These are phyloP conservation scores for Grigorovia transvaalensis DNA, from an alignment of 805 yeast species.

Conservation along the genomic window DNA sequence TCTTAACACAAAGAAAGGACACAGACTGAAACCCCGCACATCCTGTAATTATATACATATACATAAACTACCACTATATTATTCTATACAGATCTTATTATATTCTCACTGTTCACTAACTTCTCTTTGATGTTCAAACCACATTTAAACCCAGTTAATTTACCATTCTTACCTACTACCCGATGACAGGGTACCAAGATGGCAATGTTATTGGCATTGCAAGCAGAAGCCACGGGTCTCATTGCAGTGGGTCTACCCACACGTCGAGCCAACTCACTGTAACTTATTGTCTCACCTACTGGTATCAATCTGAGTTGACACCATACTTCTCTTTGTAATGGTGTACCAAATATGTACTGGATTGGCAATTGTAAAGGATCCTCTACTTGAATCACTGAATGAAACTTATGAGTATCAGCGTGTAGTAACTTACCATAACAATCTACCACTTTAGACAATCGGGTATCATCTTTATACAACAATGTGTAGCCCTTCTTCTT, in stretches of 20 bases:
- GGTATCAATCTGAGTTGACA: slow-evolving; percentile 21
- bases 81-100: neutral
- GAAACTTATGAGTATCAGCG: neutral
- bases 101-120: slow-evolving; percentile 5
- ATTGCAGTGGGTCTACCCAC: slow-evolving; percentile 24
- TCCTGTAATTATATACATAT: neutral
- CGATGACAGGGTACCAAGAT: slow-evolving; percentile 37
- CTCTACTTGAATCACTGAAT: neutral
- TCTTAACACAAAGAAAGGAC: neutral
- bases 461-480: neutral
- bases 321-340: slow-evolving; percentile 34
- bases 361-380: slow-evolving; percentile 5
- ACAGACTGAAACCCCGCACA: neutral
- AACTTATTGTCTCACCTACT: slow-evolving; percentile 26
- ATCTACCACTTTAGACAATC: neutral
- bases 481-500: slow-evolving; percentile 1
- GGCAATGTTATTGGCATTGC: slow-evolving; percentile 33
- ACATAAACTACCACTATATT: neutral
- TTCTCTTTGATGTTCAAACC: slow-evolving; percentile 28
- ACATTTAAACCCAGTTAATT: slow-evolving; percentile 32
- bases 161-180: slow-evolving; percentile 26
- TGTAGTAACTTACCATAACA: neutral
- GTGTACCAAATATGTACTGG: slow-evolving; percentile 32
- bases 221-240: slow-evolving; percentile 34
- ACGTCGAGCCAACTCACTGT: slow-evolving; percentile 26